Percentiles rank a stretch among this genome's conserved stretches.
Conservation (phyloP, 164 flowering plant species). For the Warburgia ugandensis region DNA sequence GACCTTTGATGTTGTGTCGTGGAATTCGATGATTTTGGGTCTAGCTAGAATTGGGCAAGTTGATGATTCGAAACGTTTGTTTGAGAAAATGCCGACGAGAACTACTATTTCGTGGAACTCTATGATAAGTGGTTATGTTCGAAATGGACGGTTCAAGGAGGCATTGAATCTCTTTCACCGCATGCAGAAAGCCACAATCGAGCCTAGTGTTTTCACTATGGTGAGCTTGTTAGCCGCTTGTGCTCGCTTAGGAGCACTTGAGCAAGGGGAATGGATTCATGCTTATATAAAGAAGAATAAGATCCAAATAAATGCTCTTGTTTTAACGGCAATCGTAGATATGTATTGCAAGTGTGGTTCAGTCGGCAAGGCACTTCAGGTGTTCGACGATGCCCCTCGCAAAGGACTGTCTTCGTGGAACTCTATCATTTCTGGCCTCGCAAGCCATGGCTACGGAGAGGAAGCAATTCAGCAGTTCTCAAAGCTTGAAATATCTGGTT, state of each 20-base stretch:
- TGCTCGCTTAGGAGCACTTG: constrained; percentile 48
- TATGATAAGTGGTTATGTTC: constrained; percentile 75
- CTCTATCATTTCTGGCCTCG: constrained; percentile 69
- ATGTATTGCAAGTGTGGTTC: constrained; percentile 82
- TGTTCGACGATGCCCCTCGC: constrained; percentile 27
- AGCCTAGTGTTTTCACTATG: constrained; percentile 50
- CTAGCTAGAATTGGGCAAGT: constrained; percentile 48
- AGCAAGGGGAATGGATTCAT: constrained; percentile 78
- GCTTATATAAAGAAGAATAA: constrained; percentile 34
- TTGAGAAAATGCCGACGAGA: constrained; percentile 42
- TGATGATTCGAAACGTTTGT: constrained; percentile 44
- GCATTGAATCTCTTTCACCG: constrained; percentile 49
- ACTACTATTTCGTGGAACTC: constrained; percentile 60
- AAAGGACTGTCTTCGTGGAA: constrained; percentile 69
- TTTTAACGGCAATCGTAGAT: constrained; percentile 54
- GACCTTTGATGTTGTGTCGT: constrained; percentile 51
- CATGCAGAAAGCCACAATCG: constrained; percentile 45
- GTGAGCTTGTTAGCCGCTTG: constrained; percentile 73
- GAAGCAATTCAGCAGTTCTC: constrained; percentile 48
- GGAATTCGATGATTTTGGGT: constrained; percentile 74
- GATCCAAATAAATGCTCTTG: constrained; percentile 39
- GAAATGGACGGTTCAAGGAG: constrained; percentile 50
- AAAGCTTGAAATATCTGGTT: constrained; percentile 34
- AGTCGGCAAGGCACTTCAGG: constrained; percentile 36
- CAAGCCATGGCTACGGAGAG: constrained; percentile 45